phyloP scores from a whole-genome alignment of 164 flowering plant species.

The Vitis amurensis region DNA sequence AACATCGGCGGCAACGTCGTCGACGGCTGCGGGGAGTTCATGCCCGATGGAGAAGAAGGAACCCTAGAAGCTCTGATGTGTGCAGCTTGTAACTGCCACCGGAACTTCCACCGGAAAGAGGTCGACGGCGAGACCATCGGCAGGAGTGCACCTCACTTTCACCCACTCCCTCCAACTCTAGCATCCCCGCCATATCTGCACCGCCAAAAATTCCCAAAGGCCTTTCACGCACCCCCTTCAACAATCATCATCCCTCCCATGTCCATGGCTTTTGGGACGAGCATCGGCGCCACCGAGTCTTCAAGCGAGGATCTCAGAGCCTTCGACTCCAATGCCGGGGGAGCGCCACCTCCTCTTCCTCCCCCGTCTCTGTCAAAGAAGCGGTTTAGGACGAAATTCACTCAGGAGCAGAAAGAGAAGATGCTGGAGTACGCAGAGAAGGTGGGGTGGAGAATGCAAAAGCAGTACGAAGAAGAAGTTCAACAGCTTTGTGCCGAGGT shows the following conservation, averaged over 20 bases:
- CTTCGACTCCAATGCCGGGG: conserved; percentile 16
- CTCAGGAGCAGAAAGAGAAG: conserved; percentile 39
- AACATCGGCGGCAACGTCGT: conserved; percentile 32
- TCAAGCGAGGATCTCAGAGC: conserved; percentile 37
- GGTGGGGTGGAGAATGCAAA: conserved; percentile 39
- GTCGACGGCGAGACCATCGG: conserved; percentile 21
- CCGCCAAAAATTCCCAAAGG: conserved; percentile 16
- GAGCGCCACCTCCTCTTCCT: conserved; percentile 10
- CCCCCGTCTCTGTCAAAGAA: conserved; percentile 24
- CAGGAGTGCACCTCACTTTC: conserved; percentile 14
- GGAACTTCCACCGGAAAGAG: conserved; percentile 48
- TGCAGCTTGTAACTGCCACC: conserved; percentile 47
- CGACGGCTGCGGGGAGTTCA: conserved; percentile 53
- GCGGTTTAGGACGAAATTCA: conserved; percentile 42
- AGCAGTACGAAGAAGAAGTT: conserved; percentile 34
- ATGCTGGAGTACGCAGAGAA: conserved; percentile 47
- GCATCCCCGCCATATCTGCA: conserved; percentile 17
- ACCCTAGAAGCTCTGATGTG: conserved; percentile 35
- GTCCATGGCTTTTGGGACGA: conserved; percentile 29
- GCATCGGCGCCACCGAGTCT: conserved; percentile 29
- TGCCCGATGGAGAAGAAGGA: conserved; percentile 42
- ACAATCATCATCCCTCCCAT: conserved; percentile 24
- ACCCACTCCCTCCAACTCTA: conserved; percentile 26
- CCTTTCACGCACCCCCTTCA: conserved; percentile 9
- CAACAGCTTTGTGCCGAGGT: conserved; percentile 31